These are phyloP conservation scores for Plasmodium malariae DNA, from an alignment of 169 alveolate genomes.

Conservation along the genomic window DNA sequence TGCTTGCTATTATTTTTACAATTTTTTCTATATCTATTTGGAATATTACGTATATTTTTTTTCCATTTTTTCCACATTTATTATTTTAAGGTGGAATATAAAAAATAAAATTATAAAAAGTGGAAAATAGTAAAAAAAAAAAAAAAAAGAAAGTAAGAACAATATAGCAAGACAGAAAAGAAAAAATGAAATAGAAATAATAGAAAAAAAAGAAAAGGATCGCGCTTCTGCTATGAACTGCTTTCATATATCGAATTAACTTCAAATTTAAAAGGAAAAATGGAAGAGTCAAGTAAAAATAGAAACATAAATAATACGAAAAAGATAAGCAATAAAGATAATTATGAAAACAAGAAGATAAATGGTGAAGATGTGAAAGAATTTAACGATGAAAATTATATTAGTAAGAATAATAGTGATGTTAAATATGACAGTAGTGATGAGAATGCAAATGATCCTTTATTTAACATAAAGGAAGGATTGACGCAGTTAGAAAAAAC, in stretches of 20 bases:
- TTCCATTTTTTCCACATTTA: too few species aligned
- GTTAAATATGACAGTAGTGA: neutral
- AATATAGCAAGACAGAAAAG: neutral
- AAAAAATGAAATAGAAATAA: neutral
- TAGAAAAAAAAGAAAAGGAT: neutral
- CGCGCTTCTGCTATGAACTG: neutral
- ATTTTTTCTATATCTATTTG: too few species aligned
- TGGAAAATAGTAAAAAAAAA: neutral
- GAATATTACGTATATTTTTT: too few species aligned
- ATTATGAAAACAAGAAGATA: neutral
- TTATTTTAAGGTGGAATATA: too few species aligned
- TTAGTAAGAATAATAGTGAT: neutral
- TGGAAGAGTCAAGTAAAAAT: neutral
- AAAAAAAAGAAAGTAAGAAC: neutral
- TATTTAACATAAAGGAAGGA: slow-evolving; percentile 41
- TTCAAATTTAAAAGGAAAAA: neutral
- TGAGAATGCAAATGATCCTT: neutral
- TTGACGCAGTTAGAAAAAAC: slow-evolving; percentile 39
- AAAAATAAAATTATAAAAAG: too few species aligned
- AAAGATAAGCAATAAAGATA: neutral
- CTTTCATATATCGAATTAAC: neutral
- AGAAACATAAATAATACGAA: neutral
- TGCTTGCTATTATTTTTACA: too few species aligned
- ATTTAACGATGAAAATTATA: neutral
- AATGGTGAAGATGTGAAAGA: neutral